These are phyloP conservation scores for Diaporthe eres DNA, from an alignment of 2,329 filamentous ascomycete species.

Conservation along the genomic window DNA sequence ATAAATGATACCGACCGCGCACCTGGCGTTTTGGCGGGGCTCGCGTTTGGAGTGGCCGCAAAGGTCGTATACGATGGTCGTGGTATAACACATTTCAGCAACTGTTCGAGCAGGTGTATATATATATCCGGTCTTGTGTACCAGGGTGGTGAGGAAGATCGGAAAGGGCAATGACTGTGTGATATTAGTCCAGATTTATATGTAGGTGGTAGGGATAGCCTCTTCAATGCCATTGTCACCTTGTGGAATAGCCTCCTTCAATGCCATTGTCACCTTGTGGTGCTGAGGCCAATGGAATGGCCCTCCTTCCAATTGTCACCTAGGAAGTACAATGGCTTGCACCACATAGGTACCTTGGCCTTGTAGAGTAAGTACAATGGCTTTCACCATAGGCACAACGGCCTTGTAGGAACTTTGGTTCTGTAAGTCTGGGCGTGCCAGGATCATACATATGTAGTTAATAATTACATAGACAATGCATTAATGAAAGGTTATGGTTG, in stretches of 20 bases:
- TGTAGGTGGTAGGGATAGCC: background rate
- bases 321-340: background rate
- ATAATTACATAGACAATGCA: no score
- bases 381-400: no score
- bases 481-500: background rate
- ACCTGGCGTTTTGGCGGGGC: background rate
- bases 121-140: background rate
- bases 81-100: constrained; percentile 2
- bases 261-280: background rate
- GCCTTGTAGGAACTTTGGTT: no score
- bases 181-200: background rate
- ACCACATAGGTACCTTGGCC: no score
- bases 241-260: no score
- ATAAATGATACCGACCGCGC: background rate
- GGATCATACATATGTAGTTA: background rate
- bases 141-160: background rate
- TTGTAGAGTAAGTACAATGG: background rate
- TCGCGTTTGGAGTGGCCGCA: background rate
- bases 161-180: background rate
- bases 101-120: no score
- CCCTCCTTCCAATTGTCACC: background rate
- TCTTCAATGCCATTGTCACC: no score
- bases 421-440: background rate
- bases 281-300: background rate
- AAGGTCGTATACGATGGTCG: background rate